Base-by-base conservation (phyloP, 352 stramenopile species). In the Phytophthora sansomeana region DNA sequence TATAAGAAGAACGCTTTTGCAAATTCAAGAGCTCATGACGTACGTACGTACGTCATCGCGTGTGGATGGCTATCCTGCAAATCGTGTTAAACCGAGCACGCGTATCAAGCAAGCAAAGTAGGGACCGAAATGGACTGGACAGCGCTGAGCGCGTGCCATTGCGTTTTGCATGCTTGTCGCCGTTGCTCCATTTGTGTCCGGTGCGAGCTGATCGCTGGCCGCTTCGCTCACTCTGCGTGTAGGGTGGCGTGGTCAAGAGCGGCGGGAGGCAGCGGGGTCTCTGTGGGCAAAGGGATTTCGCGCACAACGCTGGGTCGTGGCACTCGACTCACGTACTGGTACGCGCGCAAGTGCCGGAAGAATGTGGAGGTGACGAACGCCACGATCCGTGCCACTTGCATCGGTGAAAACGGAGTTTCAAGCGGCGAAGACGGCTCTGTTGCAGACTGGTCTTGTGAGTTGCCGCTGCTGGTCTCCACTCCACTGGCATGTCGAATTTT, bases 331-430 rank as follows among this genome's bases (percentile, higher is more conserved):
- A 68, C 35, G 55, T 88, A 91, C 44, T 95, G 86, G 52, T 90
- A 92, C 26, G 83, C 78, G 11, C 55, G 54, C 32, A 92, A 69
- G 58, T 93, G 81, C 14, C 75, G 72, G 61, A 91, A 91, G 66
- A 93, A 89, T 10, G 86, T 92, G 6, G 76, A 72, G 16, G 75
- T 80, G 63, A 94, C 78, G 70, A 90, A 94, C 42, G 55, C 36
- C n/a, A 93, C 84, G 57, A 93, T 80, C 10, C 52, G 72, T 29
- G 72, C 63, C 26, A 92, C 82, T 35, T 94, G 75, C 49, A 17
- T 35, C 6, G 65, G 35, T n/a, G 63, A 72, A 17, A 88, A 71
- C 7, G 46, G 72, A 11, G 30, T 46, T 35, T 32, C 32, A 24
- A 38, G 24, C 33, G 50, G 2, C 16, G 46, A 39, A 36, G n/a